A percentile compares a stretch with the other conserved stretches of the same genome.
Evolutionary conservation across 805 yeast genomes (phyloP).

Genomic region (Nakazawaea wickerhamii): DNA sequence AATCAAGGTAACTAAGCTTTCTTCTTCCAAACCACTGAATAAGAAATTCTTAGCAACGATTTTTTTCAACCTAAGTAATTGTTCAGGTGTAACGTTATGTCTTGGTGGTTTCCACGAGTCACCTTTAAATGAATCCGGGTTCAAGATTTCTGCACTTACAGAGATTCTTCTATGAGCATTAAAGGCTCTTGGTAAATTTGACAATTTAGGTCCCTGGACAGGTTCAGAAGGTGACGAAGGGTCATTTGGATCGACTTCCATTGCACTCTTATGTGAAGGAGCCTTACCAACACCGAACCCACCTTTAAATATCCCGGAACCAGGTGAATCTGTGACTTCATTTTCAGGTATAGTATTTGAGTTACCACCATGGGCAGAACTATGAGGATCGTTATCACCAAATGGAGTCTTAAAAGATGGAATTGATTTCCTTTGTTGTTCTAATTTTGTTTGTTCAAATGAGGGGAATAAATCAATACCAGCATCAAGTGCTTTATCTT

Average conservation of each 20-base stretch:
- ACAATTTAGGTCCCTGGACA: slow-evolving; percentile 20
- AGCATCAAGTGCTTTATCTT: slow-evolving; percentile 40
- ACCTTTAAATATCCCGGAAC: slow-evolving; percentile 21
- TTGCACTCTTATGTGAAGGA: slow-evolving; percentile 18
- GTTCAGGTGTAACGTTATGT: slow-evolving; percentile 56
- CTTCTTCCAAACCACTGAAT: slow-evolving; percentile 77
- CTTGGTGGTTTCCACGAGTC: slow-evolving; percentile 73
- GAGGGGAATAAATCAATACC: slow-evolving; percentile 37
- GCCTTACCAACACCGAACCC: slow-evolving; percentile 23
- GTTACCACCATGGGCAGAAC: slow-evolving; percentile 30
- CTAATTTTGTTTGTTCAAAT: slow-evolving; percentile 17
- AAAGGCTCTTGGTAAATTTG: slow-evolving; percentile 51
- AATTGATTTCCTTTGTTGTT: slow-evolving; percentile 14
- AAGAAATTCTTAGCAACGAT: slow-evolving; percentile 78
- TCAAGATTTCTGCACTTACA: slow-evolving; percentile 83
- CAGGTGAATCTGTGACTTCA: slow-evolving; percentile 13
- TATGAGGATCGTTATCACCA: slow-evolving; percentile 58
- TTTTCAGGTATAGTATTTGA: slow-evolving; percentile 9
- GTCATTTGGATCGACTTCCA: slow-evolving; percentile 17
- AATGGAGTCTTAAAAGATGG: slow-evolving; percentile 54
- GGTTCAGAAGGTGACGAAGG: slow-evolving; percentile 17
- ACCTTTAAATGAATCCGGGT: slow-evolving; percentile 62
- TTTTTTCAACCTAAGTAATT: slow-evolving; percentile 59
- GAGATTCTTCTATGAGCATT: slow-evolving; percentile 84
- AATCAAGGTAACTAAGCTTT: slow-evolving; percentile 69